Base-by-base conservation (phyloP, 805 yeast genomes). In the Lachancea thermotolerans region DNA sequence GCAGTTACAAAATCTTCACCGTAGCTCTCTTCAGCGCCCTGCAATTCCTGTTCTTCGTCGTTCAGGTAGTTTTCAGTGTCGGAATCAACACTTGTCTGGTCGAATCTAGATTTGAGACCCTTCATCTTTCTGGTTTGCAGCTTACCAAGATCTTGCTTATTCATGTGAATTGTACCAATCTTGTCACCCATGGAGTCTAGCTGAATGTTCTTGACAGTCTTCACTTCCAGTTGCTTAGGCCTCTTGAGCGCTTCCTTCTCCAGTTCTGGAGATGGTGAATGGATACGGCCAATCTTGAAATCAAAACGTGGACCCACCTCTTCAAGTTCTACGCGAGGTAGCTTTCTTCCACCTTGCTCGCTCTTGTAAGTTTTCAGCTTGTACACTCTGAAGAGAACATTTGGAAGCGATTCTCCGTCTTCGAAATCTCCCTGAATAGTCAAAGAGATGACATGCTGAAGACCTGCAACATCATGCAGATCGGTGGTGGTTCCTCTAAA, bases 41-140 rank as follows among this genome's bases (percentile, higher is more conserved):
- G 64, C 15, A 60, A 51, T 25, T 64, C 71, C 37, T 64, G 68
- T 42, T 67, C 76, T 25, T 59, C 69, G 9, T 64, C 73, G 36
- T 68, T 70, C 3, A 61, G 59, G 25, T 70, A 77, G 2, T 70
- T 78, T 37, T 71, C 80, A 44, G 71, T 77, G 35, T 71, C 79
- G 35, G 77, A 79, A 21, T 71, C 77, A 27, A 68, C 74, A 37
- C 65, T 70, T 15, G 66, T 69, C 68, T 87, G 96, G 64, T 90
- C 96, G 57, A 75, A 90, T 64, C 77, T 79, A 45, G 85, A 75
- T 71, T 93, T 93, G 62, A 93, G 75, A 65, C 99, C 99, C 76
- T 93, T 93, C 96, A 93, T 88, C 80, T 93, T 93, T 70, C 99
- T 81, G 5, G 99, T 91, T 71, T 93, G 99, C 64, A 93, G 67